These are phyloP conservation scores for Tetracladium setigerum DNA, from an alignment of 495 filamentous ascomycete species.

Conservation along the genomic window DNA sequence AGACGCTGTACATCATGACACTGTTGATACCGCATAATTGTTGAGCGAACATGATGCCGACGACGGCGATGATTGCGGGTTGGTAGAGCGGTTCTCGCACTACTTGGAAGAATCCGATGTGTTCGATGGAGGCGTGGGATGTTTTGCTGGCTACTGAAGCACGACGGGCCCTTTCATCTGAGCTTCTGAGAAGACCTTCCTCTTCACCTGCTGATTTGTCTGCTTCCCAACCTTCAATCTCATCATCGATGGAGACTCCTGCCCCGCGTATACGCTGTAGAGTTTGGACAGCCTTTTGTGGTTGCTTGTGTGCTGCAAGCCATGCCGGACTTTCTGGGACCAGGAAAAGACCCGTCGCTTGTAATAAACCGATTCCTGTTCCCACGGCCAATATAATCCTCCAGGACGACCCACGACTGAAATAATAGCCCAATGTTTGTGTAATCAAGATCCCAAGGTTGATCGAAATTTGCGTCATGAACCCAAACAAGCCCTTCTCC, in stretches of 20 bases:
- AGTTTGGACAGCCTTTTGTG: constrained; percentile 50
- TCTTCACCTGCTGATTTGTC: constrained; percentile 33
- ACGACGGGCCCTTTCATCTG: constrained; percentile 14
- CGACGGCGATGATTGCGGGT: constrained; percentile 74
- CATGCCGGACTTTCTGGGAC: constrained; percentile 83
- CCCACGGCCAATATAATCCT: constrained; percentile 72
- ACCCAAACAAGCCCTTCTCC: constrained; percentile 78
- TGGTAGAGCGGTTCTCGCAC: constrained; percentile 57
- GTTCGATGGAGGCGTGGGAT: constrained; percentile 27
- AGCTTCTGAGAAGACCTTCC: constrained; percentile 34
- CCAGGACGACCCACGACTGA: constrained; percentile 73
- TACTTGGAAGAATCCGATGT: constrained; percentile 62
- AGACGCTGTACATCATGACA: constrained; percentile 96
- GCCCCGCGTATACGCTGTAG: constrained; percentile 69
- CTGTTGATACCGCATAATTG: constrained; percentile 93
- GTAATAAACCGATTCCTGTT: constrained; percentile 55
- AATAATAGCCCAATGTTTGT: constrained; percentile 78
- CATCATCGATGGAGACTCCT: constrained; percentile 61
- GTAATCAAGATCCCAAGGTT: constrained; percentile 87
- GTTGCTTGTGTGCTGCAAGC: constrained; percentile 62
- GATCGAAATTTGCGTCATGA: constrained; percentile 87
- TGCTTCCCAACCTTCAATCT: constrained; percentile 57
- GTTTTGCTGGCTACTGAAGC: constrained; percentile 38
- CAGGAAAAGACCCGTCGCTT: constrained; percentile 58
- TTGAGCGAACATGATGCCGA: constrained; percentile 87